Evolutionary conservation across 257 asterid species (phyloP), one percentile per base, ranked within the genome.

Genomic region (Solanum acaule): DNA sequence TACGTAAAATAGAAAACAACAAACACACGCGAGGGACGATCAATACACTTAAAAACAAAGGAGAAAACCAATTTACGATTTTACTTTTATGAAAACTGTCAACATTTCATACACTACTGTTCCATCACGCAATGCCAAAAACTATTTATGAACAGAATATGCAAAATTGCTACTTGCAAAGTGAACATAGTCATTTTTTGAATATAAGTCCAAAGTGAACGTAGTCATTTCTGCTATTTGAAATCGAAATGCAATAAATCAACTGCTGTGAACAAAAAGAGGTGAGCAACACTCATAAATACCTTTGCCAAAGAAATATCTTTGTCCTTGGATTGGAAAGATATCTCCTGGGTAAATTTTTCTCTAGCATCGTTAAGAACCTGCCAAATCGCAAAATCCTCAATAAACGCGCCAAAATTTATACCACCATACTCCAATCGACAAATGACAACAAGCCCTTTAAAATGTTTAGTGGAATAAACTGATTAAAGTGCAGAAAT

Each of bases 241-340:
- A n/a, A 68, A 73, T 52, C 6, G 40, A 73, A 34, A 86, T 31
- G 35, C 31, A n/a, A 38, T 37, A 76, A 38, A 85, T 38, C 61
- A 86, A 89, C 79, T 52, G 37, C 87, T 76, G 77, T 23, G 33
- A 87, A 73, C 84, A 87, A 85, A 72, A 33, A 23, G 49, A 88
- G 81, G 76, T 70, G 35, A 38, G 25, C 63, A 46, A 49, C 10
- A 86, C 44, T 68, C 81, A 79, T 44, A 33, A 87, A 67, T 91
- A 96, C 99, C 98, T 96, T 95, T 46, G 98, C 95, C 56, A 96
- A 96, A 29, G 98, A 95, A 92, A 96, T 91, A 91, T 96, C 97
- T 88, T 92, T 96, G 92, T 94, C 98, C 92, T 94, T 94, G 40
- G 97, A 91, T 93, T 91, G 95, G 91, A 94, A 95, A 81, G 98